Percentiles rank a stretch among this genome's conserved stretches.
These are phyloP conservation scores for Trichophyton rubrum DNA, from an alignment of 2,329 filamentous ascomycete genomes.

Conservation along the genomic window DNA sequence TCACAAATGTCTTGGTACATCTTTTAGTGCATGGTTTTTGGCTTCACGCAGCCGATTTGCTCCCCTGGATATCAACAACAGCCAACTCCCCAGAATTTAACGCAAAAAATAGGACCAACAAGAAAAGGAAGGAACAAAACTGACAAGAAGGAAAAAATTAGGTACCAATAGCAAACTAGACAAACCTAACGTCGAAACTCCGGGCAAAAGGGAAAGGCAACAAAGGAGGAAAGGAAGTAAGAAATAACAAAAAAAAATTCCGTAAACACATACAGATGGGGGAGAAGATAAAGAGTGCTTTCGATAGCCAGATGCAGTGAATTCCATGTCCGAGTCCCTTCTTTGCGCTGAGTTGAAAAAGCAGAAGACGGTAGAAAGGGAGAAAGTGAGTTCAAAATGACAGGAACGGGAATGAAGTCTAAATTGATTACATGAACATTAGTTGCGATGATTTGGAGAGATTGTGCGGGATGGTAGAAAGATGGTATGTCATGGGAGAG, in stretches of 20 bases:
- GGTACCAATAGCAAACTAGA: not conserved
- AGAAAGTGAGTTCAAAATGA: not conserved
- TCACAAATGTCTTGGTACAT: not conserved
- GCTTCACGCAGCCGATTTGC: not conserved
- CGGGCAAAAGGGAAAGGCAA: too few species aligned
- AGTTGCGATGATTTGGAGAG: not conserved
- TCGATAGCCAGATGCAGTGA: not conserved
- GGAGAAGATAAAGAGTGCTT: not conserved
- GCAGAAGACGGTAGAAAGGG: not conserved
- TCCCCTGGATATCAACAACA: not conserved
- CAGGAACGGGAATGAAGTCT: not conserved
- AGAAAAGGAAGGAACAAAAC: not conserved
- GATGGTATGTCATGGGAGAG: not conserved
- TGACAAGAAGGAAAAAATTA: not conserved
- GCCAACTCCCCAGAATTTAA: not conserved
- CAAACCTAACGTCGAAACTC: not conserved
- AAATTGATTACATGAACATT: conserved; percentile 2
- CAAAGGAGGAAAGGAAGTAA: not conserved
- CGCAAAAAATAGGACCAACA: too few species aligned
- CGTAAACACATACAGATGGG: not conserved
- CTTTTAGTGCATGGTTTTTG: not conserved
- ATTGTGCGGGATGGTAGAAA: not conserved
- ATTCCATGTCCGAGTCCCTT: not conserved
- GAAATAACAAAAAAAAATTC: not conserved
- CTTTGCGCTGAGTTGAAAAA: not conserved